A percentile compares a stretch with the other conserved stretches of the same genome.
Evolutionary conservation across 2,329 filamentous ascomycete genomes (phyloP).

Genomic region (Sarocladium oryzae): DNA sequence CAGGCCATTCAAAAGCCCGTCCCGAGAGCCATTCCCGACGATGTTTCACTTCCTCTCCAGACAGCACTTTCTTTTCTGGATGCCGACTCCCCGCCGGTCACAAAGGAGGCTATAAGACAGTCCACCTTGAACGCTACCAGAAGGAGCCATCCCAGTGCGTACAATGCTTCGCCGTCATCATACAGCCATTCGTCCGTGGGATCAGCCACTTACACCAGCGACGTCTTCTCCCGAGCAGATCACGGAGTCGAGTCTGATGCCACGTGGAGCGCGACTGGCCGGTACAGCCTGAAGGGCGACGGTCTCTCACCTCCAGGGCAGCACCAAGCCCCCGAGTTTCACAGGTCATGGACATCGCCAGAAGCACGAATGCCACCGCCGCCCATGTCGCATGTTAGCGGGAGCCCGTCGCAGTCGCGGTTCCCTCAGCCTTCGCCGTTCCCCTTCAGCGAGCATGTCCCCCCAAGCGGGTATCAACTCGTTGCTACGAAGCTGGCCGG

Average conservation of each 20-base stretch:
- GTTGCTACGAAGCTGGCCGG: conserved; percentile 47
- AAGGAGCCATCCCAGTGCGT: neutral
- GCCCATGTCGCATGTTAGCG: conserved; percentile 7
- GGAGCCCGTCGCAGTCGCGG: neutral
- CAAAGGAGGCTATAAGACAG: conserved; percentile 8
- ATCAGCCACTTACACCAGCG: neutral
- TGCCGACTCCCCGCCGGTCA: conserved; percentile 6
- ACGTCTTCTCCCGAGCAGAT: conserved; percentile 1
- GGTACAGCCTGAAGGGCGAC: neutral
- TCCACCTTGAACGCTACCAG: conserved; percentile 5
- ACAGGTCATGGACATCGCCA: conserved; percentile 3
- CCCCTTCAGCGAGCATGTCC: conserved; percentile 29
- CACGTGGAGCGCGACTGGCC: conserved; percentile 1
- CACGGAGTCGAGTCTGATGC: neutral
- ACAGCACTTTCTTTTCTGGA: conserved; percentile 1
- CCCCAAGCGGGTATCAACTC: conserved; percentile 55
- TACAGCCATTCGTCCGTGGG: neutral
- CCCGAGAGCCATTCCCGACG: neutral
- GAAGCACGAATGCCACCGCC: neutral
- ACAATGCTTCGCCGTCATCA: neutral
- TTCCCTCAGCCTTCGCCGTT: conserved; percentile 6
- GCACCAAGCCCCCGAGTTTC: neutral
- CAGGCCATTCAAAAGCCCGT: neutral
- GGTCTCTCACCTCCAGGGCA: neutral
- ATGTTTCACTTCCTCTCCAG: neutral